Evolutionary conservation across 2,329 filamentous ascomycete genomes (phyloP).

Genomic region (Eurotiales sp.): DNA sequence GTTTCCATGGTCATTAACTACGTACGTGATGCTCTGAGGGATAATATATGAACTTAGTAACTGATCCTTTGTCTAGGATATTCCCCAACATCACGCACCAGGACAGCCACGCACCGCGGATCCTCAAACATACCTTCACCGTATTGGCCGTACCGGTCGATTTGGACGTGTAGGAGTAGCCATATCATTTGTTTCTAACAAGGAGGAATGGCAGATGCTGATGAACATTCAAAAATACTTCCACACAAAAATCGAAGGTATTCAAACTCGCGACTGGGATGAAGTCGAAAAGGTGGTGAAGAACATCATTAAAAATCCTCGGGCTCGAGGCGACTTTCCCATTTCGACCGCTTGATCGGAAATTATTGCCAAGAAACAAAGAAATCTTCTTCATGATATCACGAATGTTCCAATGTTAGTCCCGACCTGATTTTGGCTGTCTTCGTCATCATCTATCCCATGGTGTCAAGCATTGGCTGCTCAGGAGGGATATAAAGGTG

Average conservation of each 20-base stretch:
- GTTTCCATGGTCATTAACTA: constrained; percentile 99
- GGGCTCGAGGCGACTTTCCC: constrained; percentile 38
- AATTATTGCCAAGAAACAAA: not conserved
- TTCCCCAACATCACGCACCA: constrained; percentile 62
- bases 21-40: constrained; percentile 37
- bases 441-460: not conserved
- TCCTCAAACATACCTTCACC: constrained; percentile 93
- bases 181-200: constrained; percentile 89
- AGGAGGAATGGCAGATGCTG: constrained; percentile 74
- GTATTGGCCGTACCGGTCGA: constrained; percentile 92
- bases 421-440: not conserved
- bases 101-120: constrained; percentile 64
- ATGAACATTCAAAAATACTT: constrained; percentile 77
- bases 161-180: constrained; percentile 96
- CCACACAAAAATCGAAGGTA: constrained; percentile 71
- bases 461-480: not conserved
- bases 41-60: not conserved
- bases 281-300: constrained; percentile 79
- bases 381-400: constrained; percentile 4
- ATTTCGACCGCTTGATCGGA: not conserved
- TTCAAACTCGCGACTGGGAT: constrained; percentile 89
- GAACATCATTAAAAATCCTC: constrained; percentile 64
- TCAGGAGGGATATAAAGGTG: not conserved
- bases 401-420: too few species aligned
- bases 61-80: constrained; percentile 46